These are phyloP conservation scores for Kodamaea sp. DNA, from an alignment of 1,139 yeast species.

Conservation along the genomic window DNA sequence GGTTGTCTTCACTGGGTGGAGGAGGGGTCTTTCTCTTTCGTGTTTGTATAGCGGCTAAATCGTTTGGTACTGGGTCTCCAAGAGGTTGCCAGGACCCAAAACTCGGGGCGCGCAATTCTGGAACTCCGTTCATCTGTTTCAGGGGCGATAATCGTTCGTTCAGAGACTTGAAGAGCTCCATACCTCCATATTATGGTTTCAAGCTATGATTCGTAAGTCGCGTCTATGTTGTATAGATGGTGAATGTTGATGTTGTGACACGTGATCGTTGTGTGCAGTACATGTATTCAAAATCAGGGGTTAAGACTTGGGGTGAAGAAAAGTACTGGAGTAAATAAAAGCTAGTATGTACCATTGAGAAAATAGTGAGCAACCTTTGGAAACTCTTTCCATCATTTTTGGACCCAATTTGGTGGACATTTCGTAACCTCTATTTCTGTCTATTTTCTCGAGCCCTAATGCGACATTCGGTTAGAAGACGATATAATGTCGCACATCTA, in stretches of 20 bases:
- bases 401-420: too few species aligned
- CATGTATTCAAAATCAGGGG: too few species aligned
- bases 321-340: too few species aligned
- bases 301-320: too few species aligned
- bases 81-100: too few species aligned
- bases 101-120: too few species aligned
- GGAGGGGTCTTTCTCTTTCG: conserved; percentile 9
- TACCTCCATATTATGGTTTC: neutral
- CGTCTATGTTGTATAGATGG: neutral
- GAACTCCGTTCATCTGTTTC: conserved; percentile 1
- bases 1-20: conserved; percentile 19
- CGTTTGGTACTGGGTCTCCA: too few species aligned
- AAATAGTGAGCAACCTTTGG: too few species aligned
- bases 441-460: neutral
- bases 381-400: too few species aligned
- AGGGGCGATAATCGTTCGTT: conserved; percentile 17
- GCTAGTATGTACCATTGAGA: too few species aligned
- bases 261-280: too few species aligned
- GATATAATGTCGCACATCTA: neutral
- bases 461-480: neutral
- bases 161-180: conserved; percentile 11
- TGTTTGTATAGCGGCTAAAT: neutral
- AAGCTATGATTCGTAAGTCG: neutral
- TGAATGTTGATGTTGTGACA: neutral
- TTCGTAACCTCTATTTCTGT: too few species aligned